Base-by-base conservation (phyloP, 441 rosid species). In the Eugenia klotzschiana region DNA sequence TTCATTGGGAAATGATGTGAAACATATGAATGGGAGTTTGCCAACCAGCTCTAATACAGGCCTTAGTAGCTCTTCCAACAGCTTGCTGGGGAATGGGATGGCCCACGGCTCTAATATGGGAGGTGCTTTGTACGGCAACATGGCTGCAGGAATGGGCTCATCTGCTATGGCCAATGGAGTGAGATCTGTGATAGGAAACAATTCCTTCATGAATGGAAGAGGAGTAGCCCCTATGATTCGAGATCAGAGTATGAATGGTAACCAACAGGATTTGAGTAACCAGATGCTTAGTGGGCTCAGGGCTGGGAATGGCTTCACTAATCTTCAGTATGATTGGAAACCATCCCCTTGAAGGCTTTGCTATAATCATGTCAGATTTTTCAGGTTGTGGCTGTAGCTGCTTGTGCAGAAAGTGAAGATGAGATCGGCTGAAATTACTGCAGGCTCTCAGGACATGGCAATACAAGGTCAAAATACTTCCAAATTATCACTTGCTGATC, bases 311-410 rank as follows among this genome's bases (percentile, higher is more conserved):
- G 94, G 96, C 88, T 95, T 89, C 85, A 92, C 80, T 91, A 95
- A 95, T 93, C 89, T 91, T 83, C 98, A 90, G 79, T 93, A 91
- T 87, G 98, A 95, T 86, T 97, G 98, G 98, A 94, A 91, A 85
- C 91, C 91, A 51, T 88, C 94, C 55, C 92, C 95, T 12, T 93
- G 88, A 92, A 73, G 55, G 80, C 56, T 37, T 51, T 81, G 37
- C 25, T 49, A 5, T 56, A 64, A 51, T 60, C 20, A 50, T 50
- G 60, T 60, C 69, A 12, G 88, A 81, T 86, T 82, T 81, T 52
- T 69, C 73, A 72, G 84, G 79, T 41, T 51, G 84, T 80, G 88
- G 80, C 82, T 82, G 81, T 80, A 82, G 88, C 90, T 86, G 88
- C 87, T 79, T 87, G 80, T 77, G 89, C 90, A 79, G 92, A 84